phyloP scores from a whole-genome alignment of 179 eudicot genomes.

The Silene noctiflora region DNA sequence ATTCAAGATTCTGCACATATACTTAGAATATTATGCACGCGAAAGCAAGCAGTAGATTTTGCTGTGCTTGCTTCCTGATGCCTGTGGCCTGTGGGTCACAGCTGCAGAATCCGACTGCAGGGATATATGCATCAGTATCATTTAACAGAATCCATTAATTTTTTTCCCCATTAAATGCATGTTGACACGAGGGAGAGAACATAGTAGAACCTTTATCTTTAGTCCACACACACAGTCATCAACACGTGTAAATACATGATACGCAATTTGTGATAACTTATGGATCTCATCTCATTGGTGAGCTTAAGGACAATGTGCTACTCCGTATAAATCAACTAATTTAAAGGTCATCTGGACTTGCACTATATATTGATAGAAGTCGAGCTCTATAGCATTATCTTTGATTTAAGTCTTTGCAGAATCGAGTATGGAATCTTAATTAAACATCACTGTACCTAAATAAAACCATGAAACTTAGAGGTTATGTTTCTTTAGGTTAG shows the following conservation, averaged over 20 bases:
- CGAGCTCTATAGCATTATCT: background rate
- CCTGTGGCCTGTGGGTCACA: no score
- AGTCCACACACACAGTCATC: conserved; percentile 10
- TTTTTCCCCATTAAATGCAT: background rate
- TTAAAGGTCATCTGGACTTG: background rate
- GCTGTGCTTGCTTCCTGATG: no score
- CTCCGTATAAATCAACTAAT: background rate
- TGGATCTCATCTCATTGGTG: no score
- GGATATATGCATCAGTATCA: background rate
- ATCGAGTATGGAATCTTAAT: no score
- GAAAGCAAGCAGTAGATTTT: no score
- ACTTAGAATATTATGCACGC: background rate
- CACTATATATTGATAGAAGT: background rate
- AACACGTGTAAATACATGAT: conserved; percentile 14
- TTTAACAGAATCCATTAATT: background rate
- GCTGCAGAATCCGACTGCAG: no score
- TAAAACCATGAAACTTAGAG: no score
- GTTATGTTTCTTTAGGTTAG: no score
- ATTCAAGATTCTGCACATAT: background rate
- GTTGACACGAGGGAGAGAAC: conserved; percentile 7
- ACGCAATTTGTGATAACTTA: background rate
- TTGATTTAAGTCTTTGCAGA: background rate
- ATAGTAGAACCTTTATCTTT: conserved; percentile 9
- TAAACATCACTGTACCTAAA: no score
- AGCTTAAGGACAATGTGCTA: conserved; percentile 11